These are phyloP conservation scores for Leucocoprinus birnbaumii DNA, from an alignment of 768 basidiomycete species.

Conservation along the genomic window DNA sequence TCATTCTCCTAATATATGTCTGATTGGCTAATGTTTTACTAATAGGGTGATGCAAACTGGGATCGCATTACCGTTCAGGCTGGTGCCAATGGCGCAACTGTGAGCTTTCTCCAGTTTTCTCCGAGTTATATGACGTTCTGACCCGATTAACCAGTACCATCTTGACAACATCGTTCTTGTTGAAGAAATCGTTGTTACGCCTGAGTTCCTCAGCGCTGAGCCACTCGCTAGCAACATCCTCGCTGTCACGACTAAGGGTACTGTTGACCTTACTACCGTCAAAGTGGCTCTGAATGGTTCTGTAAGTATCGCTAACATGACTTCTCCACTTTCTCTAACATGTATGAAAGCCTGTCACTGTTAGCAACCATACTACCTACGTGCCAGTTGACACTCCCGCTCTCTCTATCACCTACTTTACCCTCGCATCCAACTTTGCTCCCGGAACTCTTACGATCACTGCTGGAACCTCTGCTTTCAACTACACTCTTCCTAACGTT, in stretches of 20 bases:
- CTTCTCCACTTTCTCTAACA: too few species aligned
- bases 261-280: slow-evolving; percentile 38
- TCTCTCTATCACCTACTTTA: slow-evolving; percentile 47
- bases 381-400: slow-evolving; percentile 43
- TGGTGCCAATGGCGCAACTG: slow-evolving; percentile 40
- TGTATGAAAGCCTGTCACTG: slow-evolving; percentile 23
- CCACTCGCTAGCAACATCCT: slow-evolving; percentile 44
- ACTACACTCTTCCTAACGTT: slow-evolving; percentile 38
- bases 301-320: slow-evolving; percentile 19
- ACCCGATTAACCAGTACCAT: slow-evolving; percentile 36
- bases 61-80: slow-evolving; percentile 50
- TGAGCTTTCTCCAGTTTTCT: slow-evolving; percentile 16
- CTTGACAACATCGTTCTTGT: slow-evolving; percentile 49
- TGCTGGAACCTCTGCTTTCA: slow-evolving; percentile 37
- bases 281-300: slow-evolving; percentile 35
- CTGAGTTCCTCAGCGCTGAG: slow-evolving; percentile 50
- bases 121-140: background rate
- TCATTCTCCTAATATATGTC: background rate
- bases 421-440: slow-evolving; percentile 33
- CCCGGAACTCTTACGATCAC: slow-evolving; percentile 41
- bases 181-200: slow-evolving; percentile 41
- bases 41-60: slow-evolving; percentile 40
- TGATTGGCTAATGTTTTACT: background rate
- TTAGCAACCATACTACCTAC: slow-evolving; percentile 35
- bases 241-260: slow-evolving; percentile 47